phyloP scores from a whole-genome alignment of 768 basidiomycete species.

The Macrolepiota fuliginosa region DNA sequence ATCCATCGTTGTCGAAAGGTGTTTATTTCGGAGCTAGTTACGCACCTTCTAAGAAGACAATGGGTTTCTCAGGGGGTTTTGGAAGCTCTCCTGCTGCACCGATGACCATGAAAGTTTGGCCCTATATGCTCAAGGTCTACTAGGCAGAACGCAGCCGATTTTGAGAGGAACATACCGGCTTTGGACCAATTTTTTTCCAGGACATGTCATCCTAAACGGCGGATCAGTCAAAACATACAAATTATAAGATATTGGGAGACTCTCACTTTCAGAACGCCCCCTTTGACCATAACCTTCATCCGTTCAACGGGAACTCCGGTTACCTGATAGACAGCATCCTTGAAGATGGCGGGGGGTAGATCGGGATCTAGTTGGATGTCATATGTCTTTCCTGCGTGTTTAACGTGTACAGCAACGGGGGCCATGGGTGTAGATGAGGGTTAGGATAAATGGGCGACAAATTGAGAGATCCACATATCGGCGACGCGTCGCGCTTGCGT shows the following conservation, averaged over 20 bases:
- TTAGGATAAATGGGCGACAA: constrained; percentile 1
- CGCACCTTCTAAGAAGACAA: constrained; percentile 84
- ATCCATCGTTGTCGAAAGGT: not conserved
- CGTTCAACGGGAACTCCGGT: constrained; percentile 89
- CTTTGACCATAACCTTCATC: constrained; percentile 98
- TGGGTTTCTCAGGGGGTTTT: constrained; percentile 75
- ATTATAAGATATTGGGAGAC: not conserved
- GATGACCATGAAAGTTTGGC: constrained; percentile 90
- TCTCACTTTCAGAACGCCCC: constrained; percentile 82
- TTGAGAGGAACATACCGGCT: constrained; percentile 53
- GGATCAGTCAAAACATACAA: not conserved
- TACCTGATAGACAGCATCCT: constrained; percentile 72
- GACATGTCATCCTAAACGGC: constrained; percentile 74
- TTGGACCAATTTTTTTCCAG: constrained; percentile 81
- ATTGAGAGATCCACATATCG: constrained; percentile 8
- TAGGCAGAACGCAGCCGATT: not conserved
- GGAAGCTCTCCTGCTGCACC: constrained; percentile 92
- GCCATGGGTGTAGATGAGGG: constrained; percentile 44
- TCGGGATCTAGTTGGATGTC: constrained; percentile 71
- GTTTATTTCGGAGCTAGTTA: not conserved
- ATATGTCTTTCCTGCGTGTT: constrained; percentile 84
- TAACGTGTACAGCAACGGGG: constrained; percentile 74
- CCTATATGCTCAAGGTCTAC: constrained; percentile 38
- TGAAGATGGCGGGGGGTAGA: constrained; percentile 71
- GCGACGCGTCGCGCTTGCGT: constrained; percentile 21